These are phyloP conservation scores for Amaranthus cruentus DNA, from an alignment of 148 eudicot species.

Conservation along the genomic window DNA sequence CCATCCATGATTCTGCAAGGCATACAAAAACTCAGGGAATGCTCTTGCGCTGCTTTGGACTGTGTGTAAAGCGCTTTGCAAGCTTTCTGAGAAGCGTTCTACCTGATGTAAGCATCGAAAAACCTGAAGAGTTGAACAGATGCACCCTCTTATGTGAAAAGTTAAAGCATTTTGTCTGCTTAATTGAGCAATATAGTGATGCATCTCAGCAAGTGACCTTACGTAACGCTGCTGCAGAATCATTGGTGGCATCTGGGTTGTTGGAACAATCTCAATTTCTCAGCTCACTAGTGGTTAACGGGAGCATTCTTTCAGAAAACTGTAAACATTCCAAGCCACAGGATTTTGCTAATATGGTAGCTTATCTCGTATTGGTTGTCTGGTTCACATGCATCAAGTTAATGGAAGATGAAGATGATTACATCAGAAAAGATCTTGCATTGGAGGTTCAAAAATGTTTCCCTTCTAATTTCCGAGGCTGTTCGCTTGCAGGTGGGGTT, in stretches of 20 bases:
- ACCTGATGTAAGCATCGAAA: conserved; percentile 16
- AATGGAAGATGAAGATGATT: conserved; percentile 85
- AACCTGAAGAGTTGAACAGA: conserved; percentile 27
- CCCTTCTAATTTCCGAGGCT: conserved; percentile 28
- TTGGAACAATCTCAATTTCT: conserved; percentile 59
- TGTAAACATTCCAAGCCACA: conserved; percentile 26
- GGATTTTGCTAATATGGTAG: conserved; percentile 39
- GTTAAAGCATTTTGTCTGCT: conserved; percentile 46
- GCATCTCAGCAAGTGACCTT: conserved; percentile 76
- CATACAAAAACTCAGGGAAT: conserved; percentile 66
- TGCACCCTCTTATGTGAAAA: conserved; percentile 39
- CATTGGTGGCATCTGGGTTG: conserved; percentile 77
- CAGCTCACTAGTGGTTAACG: conserved; percentile 36
- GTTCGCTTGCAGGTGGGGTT: conserved; percentile 33
- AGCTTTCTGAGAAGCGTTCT: conserved; percentile 42
- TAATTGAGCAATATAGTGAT: conserved; percentile 54
- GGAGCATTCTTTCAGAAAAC: conserved; percentile 30
- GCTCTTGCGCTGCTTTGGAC: conserved; percentile 76
- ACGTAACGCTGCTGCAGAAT: conserved; percentile 87
- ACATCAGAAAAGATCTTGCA: conserved; percentile 61
- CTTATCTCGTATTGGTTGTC: conserved; percentile 43
- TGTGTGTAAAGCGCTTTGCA: conserved; percentile 29
- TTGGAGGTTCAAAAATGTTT: conserved; percentile 62
- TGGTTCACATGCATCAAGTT: conserved; percentile 88
- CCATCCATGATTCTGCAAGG: conserved; percentile 50